Evolutionary conservation across 495 filamentous ascomycete genomes (phyloP).

Genomic region (Darksidea phi): DNA sequence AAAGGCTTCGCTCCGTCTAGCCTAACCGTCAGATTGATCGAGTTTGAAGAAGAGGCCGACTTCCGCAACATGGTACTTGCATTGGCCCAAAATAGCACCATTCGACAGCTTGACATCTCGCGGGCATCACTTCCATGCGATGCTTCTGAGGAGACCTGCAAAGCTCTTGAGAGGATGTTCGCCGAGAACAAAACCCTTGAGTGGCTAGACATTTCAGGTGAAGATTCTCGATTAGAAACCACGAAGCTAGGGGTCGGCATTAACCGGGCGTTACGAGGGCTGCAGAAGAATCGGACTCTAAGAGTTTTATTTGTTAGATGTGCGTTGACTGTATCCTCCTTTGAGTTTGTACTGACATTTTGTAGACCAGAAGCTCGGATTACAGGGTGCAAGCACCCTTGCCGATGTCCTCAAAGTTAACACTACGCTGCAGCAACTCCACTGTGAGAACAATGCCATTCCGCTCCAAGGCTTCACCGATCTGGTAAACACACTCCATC

Average conservation of each 20-base stretch:
- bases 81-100: slow-evolving; percentile 67
- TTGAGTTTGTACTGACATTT: background rate
- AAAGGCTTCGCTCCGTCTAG: slow-evolving; percentile 64
- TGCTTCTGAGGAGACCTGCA: slow-evolving; percentile 69
- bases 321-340: slow-evolving; percentile 16
- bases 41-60: slow-evolving; percentile 73
- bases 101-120: slow-evolving; percentile 80
- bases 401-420: slow-evolving; percentile 76
- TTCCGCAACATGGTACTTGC: slow-evolving; percentile 74
- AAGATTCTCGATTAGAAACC: slow-evolving; percentile 83
- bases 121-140: slow-evolving; percentile 82
- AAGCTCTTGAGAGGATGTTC: slow-evolving; percentile 72
- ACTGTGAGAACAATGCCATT: slow-evolving; percentile 79
- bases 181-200: slow-evolving; percentile 72
- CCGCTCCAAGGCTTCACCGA: slow-evolving; percentile 75
- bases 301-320: slow-evolving; percentile 72
- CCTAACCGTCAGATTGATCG: slow-evolving; percentile 80
- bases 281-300: slow-evolving; percentile 73
- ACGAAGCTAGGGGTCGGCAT: slow-evolving; percentile 80
- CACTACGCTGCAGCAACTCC: slow-evolving; percentile 60
- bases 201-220: slow-evolving; percentile 83
- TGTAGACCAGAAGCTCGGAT: slow-evolving; percentile 48
- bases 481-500: slow-evolving; percentile 67
- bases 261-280: slow-evolving; percentile 70
- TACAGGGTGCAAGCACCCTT: slow-evolving; percentile 72